Evolutionary conservation across 1,139 yeast genomes (phyloP), one percentile per base, ranked within the genome.

Genomic region (Suhomyces terraborum): DNA sequence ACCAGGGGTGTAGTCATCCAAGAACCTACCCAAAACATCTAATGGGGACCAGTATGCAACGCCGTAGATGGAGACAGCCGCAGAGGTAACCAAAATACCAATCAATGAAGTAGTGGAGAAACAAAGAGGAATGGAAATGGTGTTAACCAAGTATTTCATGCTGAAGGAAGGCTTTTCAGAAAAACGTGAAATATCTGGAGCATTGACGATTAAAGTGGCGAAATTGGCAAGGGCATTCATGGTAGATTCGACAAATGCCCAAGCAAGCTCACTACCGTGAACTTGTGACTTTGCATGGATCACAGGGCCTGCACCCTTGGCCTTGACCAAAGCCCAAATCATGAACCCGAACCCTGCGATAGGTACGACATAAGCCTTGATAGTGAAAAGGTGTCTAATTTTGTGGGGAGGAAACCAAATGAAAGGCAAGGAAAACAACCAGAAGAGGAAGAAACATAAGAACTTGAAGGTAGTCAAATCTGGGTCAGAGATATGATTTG

Each of bases 161-260:
- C 67, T 59, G 45, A 67, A 69, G 7, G 72, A 58, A 8, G 73
- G 72, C 37, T 57, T 59, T 42, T 74, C 76, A 8, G 96, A 84
- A 61, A 88, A 85, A 61, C 96, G 80, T 17, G 95, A 75, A 62
- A 88, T 88, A 73, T 89, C 97, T 0, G 96, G 95, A 14, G 95
- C 85, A 64, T 89, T 89, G 49, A 85, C 79, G 55, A 88, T 84
- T 56, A 89, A 74, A 6, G 96, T 86, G 6, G 95, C 94, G 56
- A 88, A 88, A 64, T 87, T 86, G 20, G 95, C 88, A 51, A 89
- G 69, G 39, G 89, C 75, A 59, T 84, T 83, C 88, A 88, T 84
- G 30, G 83, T 68, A n/a, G 89, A 77, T 54, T 77, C 77, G 42
- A 89, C 77, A 62, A 88, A 86, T 1, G 86, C 87, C 96, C 96